Conservation (phyloP, 331 rosid species). For the Stylosanthes scabra region DNA sequence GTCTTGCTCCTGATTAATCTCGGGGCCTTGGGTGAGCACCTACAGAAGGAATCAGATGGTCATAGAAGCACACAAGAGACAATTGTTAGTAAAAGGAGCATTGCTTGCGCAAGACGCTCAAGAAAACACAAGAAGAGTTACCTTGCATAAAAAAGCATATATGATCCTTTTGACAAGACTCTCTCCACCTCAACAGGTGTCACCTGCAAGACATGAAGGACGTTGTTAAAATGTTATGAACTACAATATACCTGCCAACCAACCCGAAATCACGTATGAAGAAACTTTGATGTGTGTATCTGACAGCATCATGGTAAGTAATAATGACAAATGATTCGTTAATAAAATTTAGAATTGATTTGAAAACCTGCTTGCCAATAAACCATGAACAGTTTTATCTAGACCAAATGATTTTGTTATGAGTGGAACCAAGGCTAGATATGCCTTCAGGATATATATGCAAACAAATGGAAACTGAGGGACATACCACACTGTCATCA, state of each 20-base stretch:
- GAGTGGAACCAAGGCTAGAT: background rate
- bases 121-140: conserved; percentile 38
- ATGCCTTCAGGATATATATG: conserved; percentile 6
- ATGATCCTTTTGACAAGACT: conserved; percentile 85
- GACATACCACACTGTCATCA: conserved; percentile 89
- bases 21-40: conserved; percentile 96
- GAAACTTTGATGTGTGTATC: background rate
- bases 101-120: background rate
- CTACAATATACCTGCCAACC: conserved; percentile 3
- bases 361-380: conserved; percentile 2
- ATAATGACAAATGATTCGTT: conserved; percentile 2
- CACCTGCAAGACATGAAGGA: conserved; percentile 61
- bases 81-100: conserved; percentile 19
- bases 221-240: background rate
- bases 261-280: background rate
- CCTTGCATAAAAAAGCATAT: conserved; percentile 97
- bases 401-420: conserved; percentile 1
- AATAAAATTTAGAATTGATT: background rate
- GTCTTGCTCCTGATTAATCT: conserved; percentile 65
- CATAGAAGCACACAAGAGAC: conserved; percentile 28
- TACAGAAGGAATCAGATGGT: conserved; percentile 42
- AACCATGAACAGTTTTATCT: background rate
- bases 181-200: conserved; percentile 72
- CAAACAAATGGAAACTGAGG: conserved; percentile 21
- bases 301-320: background rate